Conservation (phyloP, 164 flowering plant species). For the Stephania cephalantha region DNA sequence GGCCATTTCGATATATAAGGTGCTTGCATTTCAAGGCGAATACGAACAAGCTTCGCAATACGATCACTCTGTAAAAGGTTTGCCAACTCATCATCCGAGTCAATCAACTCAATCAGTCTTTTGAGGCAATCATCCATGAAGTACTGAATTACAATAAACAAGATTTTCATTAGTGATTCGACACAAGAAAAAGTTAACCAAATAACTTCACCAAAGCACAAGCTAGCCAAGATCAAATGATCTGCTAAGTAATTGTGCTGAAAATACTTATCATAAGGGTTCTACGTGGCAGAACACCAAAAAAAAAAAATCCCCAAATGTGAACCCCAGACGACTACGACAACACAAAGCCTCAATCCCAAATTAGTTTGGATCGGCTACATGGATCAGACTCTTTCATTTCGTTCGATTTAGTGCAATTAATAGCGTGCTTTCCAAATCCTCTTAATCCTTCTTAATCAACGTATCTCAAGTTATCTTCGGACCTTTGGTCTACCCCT, state of each 20-base stretch:
- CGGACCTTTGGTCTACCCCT: too few relatives aligned
- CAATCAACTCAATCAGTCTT: constrained; percentile 62
- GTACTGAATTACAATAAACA: constrained; percentile 41
- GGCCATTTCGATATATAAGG: constrained; percentile 82
- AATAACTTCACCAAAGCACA: neutral
- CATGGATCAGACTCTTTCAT: too few relatives aligned
- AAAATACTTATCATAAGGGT: too few relatives aligned
- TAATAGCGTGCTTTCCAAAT: too few relatives aligned
- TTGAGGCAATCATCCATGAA: constrained; percentile 98
- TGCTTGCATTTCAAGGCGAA: constrained; percentile 75
- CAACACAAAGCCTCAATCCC: too few relatives aligned
- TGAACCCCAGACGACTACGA: too few relatives aligned
- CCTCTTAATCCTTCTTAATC: too few relatives aligned
- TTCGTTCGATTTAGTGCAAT: too few relatives aligned
- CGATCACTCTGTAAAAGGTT: constrained; percentile 66
- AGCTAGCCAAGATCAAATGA: neutral
- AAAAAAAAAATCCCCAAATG: too few relatives aligned
- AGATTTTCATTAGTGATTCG: neutral
- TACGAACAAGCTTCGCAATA: constrained; percentile 50
- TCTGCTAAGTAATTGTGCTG: neutral
- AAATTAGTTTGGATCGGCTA: too few relatives aligned
- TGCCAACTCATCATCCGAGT: constrained; percentile 41
- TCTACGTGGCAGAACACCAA: too few relatives aligned
- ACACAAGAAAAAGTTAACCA: neutral
- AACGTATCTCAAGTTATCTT: too few relatives aligned